Evolutionary conservation across 768 basidiomycete genomes (phyloP).

Genomic region (Collybia nuda): DNA sequence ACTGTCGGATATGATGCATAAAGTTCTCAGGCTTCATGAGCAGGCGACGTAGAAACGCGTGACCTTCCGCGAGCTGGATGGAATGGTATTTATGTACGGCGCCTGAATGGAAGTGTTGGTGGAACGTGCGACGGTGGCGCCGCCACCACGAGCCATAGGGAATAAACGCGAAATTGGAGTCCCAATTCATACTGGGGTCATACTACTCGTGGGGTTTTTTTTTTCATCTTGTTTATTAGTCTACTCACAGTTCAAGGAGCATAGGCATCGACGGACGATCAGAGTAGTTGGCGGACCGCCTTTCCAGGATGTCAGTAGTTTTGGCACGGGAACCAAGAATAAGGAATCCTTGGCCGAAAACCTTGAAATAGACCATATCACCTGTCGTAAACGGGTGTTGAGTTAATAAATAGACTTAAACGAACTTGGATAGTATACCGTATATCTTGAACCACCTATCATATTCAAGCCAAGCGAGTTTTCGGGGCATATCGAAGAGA

Average conservation of each 20-base stretch:
- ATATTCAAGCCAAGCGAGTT: neutral
- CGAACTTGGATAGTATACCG: neutral
- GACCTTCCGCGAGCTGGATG: neutral
- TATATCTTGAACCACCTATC: neutral
- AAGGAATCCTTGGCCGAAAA: slow-evolving; percentile 21
- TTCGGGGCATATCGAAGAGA: neutral
- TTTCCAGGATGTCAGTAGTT: slow-evolving; percentile 20
- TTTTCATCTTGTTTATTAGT: neutral
- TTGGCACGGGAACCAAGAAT: slow-evolving; percentile 23
- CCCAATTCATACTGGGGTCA: no score
- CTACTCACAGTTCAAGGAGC: slow-evolving; percentile 22
- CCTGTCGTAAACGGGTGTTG: neutral
- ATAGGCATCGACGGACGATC: slow-evolving; percentile 30
- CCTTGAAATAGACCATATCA: neutral
- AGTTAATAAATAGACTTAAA: no score
- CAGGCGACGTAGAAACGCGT: slow-evolving; percentile 1
- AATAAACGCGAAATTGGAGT: neutral
- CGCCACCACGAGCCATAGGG: neutral
- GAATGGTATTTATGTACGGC: neutral
- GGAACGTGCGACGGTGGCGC: neutral
- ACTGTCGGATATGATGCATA: slow-evolving; percentile 5
- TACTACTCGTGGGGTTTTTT: neutral
- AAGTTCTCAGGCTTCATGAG: slow-evolving; percentile 1
- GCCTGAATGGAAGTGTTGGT: neutral
- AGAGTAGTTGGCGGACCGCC: slow-evolving; percentile 30